phyloP scores from a whole-genome alignment of 2,329 filamentous ascomycete species.

The Colletotrichum somersetense region DNA sequence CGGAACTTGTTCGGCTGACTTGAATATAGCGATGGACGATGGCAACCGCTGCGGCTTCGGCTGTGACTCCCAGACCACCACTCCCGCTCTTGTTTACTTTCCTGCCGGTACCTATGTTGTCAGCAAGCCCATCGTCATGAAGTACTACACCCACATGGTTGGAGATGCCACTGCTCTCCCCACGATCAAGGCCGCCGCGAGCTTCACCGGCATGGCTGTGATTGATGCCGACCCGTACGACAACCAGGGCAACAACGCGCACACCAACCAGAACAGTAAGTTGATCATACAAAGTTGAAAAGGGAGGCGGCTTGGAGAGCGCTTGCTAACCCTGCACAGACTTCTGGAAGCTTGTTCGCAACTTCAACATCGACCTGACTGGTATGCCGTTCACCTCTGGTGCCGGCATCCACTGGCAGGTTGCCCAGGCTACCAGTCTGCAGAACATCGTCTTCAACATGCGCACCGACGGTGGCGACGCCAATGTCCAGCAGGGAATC shows the following conservation, averaged over 20 bases:
- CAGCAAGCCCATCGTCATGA: slow-evolving; percentile 81
- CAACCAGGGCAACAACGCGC: slow-evolving; percentile 76
- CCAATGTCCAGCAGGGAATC: slow-evolving; percentile 80
- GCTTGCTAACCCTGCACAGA: slow-evolving; percentile 56
- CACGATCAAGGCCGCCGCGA: slow-evolving; percentile 77
- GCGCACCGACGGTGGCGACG: slow-evolving; percentile 72
- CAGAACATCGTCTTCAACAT: slow-evolving; percentile 88
- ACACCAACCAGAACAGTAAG: slow-evolving; percentile 76
- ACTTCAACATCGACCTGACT: slow-evolving; percentile 83
- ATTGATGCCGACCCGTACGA: slow-evolving; percentile 91
- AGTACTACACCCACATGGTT: slow-evolving; percentile 94
- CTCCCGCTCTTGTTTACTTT: slow-evolving; percentile 92
- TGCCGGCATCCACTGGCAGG: slow-evolving; percentile 86
- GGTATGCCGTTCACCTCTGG: slow-evolving; percentile 70
- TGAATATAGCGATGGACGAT: slow-evolving; percentile 70
- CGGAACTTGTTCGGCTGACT: not conserved
- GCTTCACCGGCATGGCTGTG: slow-evolving; percentile 87
- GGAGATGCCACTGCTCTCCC: slow-evolving; percentile 82
- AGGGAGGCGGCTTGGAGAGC: accelerated
- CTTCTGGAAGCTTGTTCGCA: slow-evolving; percentile 86
- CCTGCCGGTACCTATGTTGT: slow-evolving; percentile 88
- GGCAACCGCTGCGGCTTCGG: slow-evolving; percentile 83
- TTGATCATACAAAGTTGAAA: not conserved
- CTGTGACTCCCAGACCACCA: slow-evolving; percentile 87
- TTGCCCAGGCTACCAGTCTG: slow-evolving; percentile 83